A percentile compares a stretch with the other conserved stretches of the same genome.
phyloP scores from a whole-genome alignment of 2,329 filamentous ascomycete species.

The Lachnellula subtilissima region DNA sequence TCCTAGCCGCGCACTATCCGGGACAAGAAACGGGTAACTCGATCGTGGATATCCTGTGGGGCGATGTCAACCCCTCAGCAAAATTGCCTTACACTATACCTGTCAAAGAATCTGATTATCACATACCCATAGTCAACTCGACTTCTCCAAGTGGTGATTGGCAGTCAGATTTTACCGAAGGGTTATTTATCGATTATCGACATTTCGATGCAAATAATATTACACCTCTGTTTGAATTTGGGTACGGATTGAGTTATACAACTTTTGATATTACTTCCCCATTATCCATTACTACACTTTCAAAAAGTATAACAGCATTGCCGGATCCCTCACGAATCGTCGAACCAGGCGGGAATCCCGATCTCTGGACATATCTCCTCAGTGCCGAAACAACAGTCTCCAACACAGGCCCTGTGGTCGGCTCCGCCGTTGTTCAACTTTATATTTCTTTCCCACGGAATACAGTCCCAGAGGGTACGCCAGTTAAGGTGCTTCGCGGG shows the following conservation, averaged over 20 bases:
- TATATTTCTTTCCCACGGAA: conserved; percentile 18
- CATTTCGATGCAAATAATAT: conserved; percentile 57
- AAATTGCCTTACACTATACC: conserved; percentile 54
- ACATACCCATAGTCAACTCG: conserved; percentile 44
- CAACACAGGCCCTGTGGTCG: conserved; percentile 43
- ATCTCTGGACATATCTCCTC: conserved; percentile 49
- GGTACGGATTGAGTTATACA: conserved; percentile 73
- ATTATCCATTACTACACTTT: conserved; percentile 29
- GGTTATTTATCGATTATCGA: conserved; percentile 74
- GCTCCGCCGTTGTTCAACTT: conserved; percentile 29
- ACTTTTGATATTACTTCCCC: conserved; percentile 52
- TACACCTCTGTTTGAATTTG: conserved; percentile 72
- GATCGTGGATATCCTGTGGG: conserved; percentile 57
- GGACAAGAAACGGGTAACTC: conserved; percentile 58
- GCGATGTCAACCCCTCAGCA: conserved; percentile 48
- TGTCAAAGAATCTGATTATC: conserved; percentile 47
- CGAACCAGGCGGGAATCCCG: conserved; percentile 48
- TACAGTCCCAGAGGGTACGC: conserved; percentile 33
- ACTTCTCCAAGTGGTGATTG: conserved; percentile 11
- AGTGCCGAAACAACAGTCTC: conserved; percentile 43
- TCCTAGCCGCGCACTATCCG: conserved; percentile 54
- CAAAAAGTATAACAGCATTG: conserved; percentile 36
- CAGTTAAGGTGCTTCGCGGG: conserved; percentile 55
- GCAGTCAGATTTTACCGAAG: conserved; percentile 67
- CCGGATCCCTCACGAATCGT: conserved; percentile 34